Conservation (phyloP, 805 yeast genomes). For the Sugiyamaella floridensis region DNA sequence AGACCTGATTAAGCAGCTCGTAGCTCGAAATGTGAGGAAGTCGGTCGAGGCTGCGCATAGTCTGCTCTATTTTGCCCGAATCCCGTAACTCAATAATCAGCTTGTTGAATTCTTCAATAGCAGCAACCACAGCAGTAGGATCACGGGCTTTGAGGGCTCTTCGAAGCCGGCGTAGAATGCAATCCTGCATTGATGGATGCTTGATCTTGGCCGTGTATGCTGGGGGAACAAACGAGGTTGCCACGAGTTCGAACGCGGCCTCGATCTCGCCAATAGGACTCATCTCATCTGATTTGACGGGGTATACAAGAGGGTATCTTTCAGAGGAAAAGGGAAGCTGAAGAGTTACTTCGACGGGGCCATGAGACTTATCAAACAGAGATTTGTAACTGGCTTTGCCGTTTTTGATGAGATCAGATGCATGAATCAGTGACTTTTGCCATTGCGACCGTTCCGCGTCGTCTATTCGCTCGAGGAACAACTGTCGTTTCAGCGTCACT, state of each 20-base stretch:
- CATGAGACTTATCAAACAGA: conserved; percentile 1
- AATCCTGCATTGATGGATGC: conserved; percentile 26
- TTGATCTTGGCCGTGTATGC: conserved; percentile 26
- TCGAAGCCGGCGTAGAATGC: conserved; percentile 27
- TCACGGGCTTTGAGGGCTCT: conserved; percentile 27
- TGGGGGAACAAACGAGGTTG: conserved; percentile 38
- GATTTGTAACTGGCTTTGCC: conserved; percentile 2
- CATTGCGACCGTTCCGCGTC: background rate
- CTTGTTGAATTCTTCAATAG: conserved; percentile 41
- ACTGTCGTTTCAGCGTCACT: background rate
- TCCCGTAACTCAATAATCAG: conserved; percentile 35
- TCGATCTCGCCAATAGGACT: conserved; percentile 62
- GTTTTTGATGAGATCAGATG: background rate
- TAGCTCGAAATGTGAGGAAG: conserved; percentile 39
- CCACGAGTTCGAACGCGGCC: conserved; percentile 39
- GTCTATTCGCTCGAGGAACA: conserved; percentile 1
- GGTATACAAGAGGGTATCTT: conserved; percentile 12
- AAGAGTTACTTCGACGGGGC: conserved; percentile 2
- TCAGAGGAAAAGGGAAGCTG: conserved; percentile 20
- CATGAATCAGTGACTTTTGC: background rate
- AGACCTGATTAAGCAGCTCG: conserved; percentile 65
- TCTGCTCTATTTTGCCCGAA: conserved; percentile 27
- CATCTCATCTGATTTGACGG: conserved; percentile 36
- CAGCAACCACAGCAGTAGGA: conserved; percentile 24
- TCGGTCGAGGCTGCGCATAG: conserved; percentile 24